Percentiles rank a stretch among this genome's conserved stretches.
Conservation (phyloP, 78 protist species). For the Isochrysis galbana region DNA sequence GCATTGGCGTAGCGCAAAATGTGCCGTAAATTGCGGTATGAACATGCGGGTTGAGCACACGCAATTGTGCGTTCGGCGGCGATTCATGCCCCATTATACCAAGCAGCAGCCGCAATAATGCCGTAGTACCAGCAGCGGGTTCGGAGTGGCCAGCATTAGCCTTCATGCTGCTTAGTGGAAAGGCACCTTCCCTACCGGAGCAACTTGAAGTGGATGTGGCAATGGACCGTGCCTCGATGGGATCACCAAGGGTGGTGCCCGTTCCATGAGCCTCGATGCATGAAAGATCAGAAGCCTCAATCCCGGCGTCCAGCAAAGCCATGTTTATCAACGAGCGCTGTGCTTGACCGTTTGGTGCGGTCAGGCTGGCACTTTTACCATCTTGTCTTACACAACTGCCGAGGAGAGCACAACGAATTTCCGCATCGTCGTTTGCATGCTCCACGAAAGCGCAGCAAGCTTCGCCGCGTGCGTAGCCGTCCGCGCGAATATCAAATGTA, state of each 20-base stretch:
- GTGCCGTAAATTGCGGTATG: not conserved
- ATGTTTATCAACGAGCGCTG: conserved; percentile 34
- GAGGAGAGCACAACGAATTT: not conserved
- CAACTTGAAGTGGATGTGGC: not conserved
- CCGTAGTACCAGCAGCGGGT: conserved; percentile 25
- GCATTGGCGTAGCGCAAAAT: not conserved
- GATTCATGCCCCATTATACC: not conserved
- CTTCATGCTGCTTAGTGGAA: conserved; percentile 62
- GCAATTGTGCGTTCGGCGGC: not conserved
- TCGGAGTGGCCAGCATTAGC: conserved; percentile 76
- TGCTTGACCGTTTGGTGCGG: conserved; percentile 64
- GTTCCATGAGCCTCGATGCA: not conserved
- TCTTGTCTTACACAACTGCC: not conserved
- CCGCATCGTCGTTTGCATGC: not conserved
- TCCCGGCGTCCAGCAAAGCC: not conserved
- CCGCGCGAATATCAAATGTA: conserved; percentile 70
- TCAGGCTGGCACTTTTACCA: conserved; percentile 35
- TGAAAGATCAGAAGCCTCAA: conserved; percentile 44
- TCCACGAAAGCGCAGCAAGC: conserved; percentile 67
- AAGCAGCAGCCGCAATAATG: not conserved
- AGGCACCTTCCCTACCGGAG: not conserved
- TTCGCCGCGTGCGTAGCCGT: conserved; percentile 85
- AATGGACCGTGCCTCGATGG: conserved; percentile 23
- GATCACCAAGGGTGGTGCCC: conserved; percentile 74
- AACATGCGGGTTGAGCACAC: not conserved